phyloP scores from a whole-genome alignment of 331 rosid genomes.

The Acacia concinna region DNA sequence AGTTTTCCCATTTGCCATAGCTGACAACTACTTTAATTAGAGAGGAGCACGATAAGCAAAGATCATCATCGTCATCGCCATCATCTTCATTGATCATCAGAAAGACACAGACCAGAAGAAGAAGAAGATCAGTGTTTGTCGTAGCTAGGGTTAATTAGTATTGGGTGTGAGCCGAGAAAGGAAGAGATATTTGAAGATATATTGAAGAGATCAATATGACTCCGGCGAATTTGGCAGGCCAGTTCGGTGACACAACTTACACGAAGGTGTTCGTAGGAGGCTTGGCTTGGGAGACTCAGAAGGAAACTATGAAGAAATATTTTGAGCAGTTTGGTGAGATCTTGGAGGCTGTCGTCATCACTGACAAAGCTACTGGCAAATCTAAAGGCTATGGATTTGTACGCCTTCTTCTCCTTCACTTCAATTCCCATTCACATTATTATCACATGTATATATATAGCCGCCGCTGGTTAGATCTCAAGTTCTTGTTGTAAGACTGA shows the following conservation, averaged over 20 bases:
- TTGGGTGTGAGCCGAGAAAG: too few species aligned
- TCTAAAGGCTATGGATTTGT: constrained; percentile 99
- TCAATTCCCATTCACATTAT: not conserved
- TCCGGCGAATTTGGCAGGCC: constrained; percentile 77
- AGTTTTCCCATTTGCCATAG: constrained; percentile 20
- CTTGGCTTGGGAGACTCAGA: constrained; percentile 98
- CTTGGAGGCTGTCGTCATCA: constrained; percentile 98
- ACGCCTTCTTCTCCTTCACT: constrained; percentile 9
- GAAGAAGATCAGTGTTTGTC: not conserved
- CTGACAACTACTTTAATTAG: not conserved
- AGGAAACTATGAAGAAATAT: constrained; percentile 93
- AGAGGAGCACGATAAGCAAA: constrained; percentile 1
- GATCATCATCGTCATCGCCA: not conserved
- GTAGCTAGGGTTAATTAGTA: not conserved
- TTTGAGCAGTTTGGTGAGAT: constrained; percentile 97
- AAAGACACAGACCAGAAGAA: not conserved
- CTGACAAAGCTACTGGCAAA: constrained; percentile 97
- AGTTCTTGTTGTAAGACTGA: not conserved
- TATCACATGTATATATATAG: not conserved
- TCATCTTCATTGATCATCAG: not conserved
- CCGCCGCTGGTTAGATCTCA: not conserved
- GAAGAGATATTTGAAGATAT: not conserved
- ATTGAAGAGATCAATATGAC: constrained; percentile 39
- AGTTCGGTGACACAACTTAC: constrained; percentile 96
- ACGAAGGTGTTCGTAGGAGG: constrained; percentile 98